phyloP scores from a whole-genome alignment of 2,329 filamentous ascomycete genomes.

The Apiospora koreana region DNA sequence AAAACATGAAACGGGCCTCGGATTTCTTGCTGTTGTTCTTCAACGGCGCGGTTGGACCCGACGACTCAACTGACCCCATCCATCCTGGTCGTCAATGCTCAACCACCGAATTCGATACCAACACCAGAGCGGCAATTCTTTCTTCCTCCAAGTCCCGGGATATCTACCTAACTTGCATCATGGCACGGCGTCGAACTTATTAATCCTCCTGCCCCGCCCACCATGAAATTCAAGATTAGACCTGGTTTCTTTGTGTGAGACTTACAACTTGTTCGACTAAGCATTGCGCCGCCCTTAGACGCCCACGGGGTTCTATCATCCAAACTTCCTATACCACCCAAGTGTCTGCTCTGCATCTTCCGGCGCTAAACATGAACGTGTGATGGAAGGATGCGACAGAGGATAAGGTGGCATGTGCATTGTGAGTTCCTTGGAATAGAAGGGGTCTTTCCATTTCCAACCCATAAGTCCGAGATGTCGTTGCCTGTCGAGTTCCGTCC shows the following conservation, averaged over 20 bases:
- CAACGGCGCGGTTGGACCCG: not conserved
- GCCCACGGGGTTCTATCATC: not conserved
- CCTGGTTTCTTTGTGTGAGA: not conserved
- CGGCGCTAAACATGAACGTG: not conserved
- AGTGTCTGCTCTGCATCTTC: not conserved
- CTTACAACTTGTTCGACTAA: not conserved
- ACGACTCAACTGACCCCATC: no score
- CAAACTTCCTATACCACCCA: not conserved
- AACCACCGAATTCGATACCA: no score
- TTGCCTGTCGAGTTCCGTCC: not conserved
- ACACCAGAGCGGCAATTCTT: not conserved
- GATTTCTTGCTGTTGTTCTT: not conserved
- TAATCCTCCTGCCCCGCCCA: not conserved
- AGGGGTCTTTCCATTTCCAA: not conserved
- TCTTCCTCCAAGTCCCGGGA: not conserved
- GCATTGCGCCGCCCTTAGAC: not conserved
- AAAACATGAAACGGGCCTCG: slow-evolving; percentile 2
- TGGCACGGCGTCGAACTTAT: not conserved
- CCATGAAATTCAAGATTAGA: not conserved
- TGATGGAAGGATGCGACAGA: not conserved
- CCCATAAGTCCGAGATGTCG: not conserved
- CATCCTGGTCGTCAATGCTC: not conserved
- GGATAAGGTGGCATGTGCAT: not conserved
- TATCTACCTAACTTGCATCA: no score
- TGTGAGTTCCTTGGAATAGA: not conserved